phyloP scores from a whole-genome alignment of 2,329 filamentous ascomycete species.

The Claviceps pazoutovae region DNA sequence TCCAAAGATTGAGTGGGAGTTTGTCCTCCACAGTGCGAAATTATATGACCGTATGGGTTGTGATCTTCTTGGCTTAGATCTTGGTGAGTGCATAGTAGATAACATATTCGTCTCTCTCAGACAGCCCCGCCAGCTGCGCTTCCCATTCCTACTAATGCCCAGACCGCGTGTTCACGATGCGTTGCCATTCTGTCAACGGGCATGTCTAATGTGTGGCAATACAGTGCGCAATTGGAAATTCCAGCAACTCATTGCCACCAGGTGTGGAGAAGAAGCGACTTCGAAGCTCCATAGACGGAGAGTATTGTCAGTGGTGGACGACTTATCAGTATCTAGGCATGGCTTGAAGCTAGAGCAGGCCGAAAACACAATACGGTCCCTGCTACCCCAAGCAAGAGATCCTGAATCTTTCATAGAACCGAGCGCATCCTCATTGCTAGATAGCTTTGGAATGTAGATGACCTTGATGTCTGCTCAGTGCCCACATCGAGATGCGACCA shows the following conservation, averaged over 20 bases:
- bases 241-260: conserved; percentile 31
- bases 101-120: not conserved
- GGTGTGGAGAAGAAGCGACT: conserved; percentile 37
- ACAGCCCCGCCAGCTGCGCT: not conserved
- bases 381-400: conserved; percentile 40
- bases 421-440: conserved; percentile 74
- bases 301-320: conserved; percentile 68
- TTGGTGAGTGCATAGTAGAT: conserved; percentile 39
- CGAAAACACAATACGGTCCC: not conserved
- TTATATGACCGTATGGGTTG: conserved; percentile 88
- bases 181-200: not conserved
- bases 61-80: conserved; percentile 72
- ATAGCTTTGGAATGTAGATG: conserved; percentile 76
- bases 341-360: conserved; percentile 22
- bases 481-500: not conserved
- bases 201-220: not conserved
- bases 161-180: too few species aligned
- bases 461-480: not conserved
- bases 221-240: conserved; percentile 72
- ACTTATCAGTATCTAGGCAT: conserved; percentile 39
- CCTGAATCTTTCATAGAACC: conserved; percentile 85
- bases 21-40: conserved; percentile 72
- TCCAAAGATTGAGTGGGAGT: conserved; percentile 71
- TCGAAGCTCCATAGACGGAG: conserved; percentile 55
- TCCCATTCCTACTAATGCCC: not conserved